These are phyloP conservation scores for Globisporangium solare DNA, from an alignment of 352 stramenopile genomes.

Conservation along the genomic window DNA sequence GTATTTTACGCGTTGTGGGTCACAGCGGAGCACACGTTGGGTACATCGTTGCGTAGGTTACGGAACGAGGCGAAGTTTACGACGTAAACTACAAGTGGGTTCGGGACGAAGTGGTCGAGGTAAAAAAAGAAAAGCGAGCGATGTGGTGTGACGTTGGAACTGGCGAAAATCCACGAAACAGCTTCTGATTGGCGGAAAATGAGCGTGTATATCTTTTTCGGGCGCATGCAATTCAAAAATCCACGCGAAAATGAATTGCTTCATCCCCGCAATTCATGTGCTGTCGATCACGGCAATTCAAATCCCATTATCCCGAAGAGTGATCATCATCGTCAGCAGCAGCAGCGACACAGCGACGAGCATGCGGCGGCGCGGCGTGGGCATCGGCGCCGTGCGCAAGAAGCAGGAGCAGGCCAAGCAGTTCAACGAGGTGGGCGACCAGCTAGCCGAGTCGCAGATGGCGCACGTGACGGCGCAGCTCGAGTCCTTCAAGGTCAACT, in stretches of 20 bases:
- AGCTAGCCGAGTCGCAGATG: slow-evolving; percentile 79
- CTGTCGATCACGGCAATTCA: not conserved
- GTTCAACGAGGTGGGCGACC: slow-evolving; percentile 79
- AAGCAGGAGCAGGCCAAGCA: slow-evolving; percentile 86
- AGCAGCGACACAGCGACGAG: slow-evolving; percentile 5
- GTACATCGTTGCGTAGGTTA: not conserved
- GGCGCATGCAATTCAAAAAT: not conserved
- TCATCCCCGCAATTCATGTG: slow-evolving; percentile 15
- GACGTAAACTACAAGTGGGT: not conserved
- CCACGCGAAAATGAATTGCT: slow-evolving; percentile 12
- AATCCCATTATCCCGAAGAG: not conserved
- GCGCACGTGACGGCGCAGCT: slow-evolving; percentile 81
- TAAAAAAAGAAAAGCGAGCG: not conserved
- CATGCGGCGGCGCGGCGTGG: slow-evolving; percentile 69
- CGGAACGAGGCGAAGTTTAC: not conserved
- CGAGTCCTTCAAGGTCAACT: slow-evolving; percentile 87
- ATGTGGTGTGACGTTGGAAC: not conserved
- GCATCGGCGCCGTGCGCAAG: slow-evolving; percentile 84
- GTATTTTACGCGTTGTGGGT: not conserved
- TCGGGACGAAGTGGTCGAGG: not conserved
- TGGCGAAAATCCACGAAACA: slow-evolving; percentile 47
- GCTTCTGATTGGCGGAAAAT: slow-evolving; percentile 48
- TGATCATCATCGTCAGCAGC: slow-evolving; percentile 4
- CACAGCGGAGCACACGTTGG: too few relatives aligned
- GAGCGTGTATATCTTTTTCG: not conserved